Evolutionary conservation across 345 rosid genomes (phyloP).

Genomic region (Hibiscus mutabilis): DNA sequence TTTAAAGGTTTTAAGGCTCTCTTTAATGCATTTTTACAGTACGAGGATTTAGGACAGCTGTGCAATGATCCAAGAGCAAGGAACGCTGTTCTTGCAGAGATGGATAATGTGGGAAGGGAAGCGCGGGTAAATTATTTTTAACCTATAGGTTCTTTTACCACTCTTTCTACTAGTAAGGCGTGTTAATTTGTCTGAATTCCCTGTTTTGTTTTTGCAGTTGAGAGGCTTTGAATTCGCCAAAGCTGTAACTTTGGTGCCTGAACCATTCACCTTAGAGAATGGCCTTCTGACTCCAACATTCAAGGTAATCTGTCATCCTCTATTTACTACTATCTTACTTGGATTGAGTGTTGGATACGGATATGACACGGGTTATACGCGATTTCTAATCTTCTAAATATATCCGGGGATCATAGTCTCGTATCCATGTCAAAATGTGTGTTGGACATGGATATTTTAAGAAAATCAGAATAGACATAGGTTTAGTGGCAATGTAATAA

Average conservation of each 20-base stretch:
- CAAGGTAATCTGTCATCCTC: conserved; percentile 40
- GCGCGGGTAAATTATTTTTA: conserved; percentile 41
- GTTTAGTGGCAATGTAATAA: background rate
- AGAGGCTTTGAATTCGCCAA: conserved; percentile 72
- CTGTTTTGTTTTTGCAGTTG: conserved; percentile 33
- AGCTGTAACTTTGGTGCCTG: conserved; percentile 75
- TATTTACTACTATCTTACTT: background rate
- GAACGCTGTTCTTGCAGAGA: conserved; percentile 64
- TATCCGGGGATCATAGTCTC: background rate
- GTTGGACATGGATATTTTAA: background rate
- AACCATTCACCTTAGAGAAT: conserved; percentile 70
- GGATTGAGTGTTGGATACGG: background rate
- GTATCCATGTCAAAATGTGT: background rate
- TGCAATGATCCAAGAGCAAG: conserved; percentile 58
- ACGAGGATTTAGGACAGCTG: conserved; percentile 50
- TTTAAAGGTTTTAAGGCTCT: conserved; percentile 2
- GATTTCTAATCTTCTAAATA: background rate
- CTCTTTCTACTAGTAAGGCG: background rate
- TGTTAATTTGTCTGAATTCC: background rate
- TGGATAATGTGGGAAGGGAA: conserved; percentile 63
- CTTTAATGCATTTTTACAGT: conserved; percentile 30
- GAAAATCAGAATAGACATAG: background rate
- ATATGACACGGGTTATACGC: too few relatives aligned
- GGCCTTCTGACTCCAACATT: conserved; percentile 85
- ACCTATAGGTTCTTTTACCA: background rate